phyloP scores from a whole-genome alignment of 257 asterid species.

The Fraxinus pennsylvanica region DNA sequence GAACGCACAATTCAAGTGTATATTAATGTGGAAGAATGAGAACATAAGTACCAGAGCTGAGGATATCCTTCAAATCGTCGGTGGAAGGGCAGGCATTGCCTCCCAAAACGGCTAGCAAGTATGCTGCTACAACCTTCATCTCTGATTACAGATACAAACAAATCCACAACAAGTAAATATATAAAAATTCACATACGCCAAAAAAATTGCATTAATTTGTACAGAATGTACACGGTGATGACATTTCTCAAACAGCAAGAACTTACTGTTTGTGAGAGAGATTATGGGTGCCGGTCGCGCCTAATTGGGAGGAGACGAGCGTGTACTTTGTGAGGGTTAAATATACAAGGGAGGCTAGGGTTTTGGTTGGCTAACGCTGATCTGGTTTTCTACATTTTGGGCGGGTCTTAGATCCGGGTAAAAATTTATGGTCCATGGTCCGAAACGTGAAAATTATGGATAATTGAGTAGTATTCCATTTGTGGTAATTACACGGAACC shows the following conservation, averaged over 20 bases:
- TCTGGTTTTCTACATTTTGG: constrained; percentile 6
- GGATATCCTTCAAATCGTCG: constrained; percentile 34
- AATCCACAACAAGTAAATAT: neutral
- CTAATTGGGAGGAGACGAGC: neutral
- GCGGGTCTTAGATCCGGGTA: neutral
- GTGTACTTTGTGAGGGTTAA: neutral
- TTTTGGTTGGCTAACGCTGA: neutral
- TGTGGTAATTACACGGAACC: no score
- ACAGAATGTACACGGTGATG: neutral
- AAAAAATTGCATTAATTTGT: neutral
- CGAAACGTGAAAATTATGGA: no score
- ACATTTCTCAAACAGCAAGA: neutral
- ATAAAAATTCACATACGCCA: neutral
- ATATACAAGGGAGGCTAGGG: constrained; percentile 18
- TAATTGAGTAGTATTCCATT: no score
- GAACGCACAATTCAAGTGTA: neutral
- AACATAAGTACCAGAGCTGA: constrained; percentile 26
- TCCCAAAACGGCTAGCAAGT: constrained; percentile 41
- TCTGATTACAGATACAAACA: constrained; percentile 15
- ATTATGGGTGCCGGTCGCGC: constrained; percentile 14
- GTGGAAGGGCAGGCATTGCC: constrained; percentile 37
- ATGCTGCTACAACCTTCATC: constrained; percentile 44
- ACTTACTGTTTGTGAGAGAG: constrained; percentile 3
- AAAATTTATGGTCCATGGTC: neutral
- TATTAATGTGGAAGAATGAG: neutral